A percentile compares a stretch with the other conserved stretches of the same genome.
Conservation (phyloP, 139 green algal species). For the Pedinophyceae sp. region DNA sequence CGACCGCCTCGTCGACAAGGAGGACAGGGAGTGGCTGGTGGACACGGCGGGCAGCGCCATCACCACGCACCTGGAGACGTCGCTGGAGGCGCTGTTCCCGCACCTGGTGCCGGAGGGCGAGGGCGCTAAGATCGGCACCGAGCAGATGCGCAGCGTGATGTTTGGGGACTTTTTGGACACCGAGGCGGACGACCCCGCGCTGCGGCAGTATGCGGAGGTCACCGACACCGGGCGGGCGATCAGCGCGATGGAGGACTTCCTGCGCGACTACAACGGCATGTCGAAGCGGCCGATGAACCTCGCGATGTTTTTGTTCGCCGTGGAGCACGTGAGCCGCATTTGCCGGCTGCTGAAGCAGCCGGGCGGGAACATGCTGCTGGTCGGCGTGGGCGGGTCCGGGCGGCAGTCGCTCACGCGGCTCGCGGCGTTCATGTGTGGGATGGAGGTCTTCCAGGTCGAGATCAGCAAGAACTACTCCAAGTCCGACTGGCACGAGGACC, state of each 20-base stretch:
- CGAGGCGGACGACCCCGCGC: conserved; percentile 12
- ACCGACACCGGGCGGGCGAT: conserved; percentile 14
- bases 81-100: conserved; percentile 15
- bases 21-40: conserved; percentile 33
- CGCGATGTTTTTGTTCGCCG: conserved; percentile 56
- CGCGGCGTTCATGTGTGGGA: conserved; percentile 43
- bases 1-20: conserved; percentile 47
- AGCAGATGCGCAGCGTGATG: conserved; percentile 49
- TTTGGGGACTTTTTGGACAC: conserved; percentile 55
- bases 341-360: conserved; percentile 46
- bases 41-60: conserved; percentile 15
- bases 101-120: conserved; percentile 15
- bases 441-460: conserved; percentile 60
- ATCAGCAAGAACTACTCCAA: conserved; percentile 55
- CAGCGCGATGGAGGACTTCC: conserved; percentile 42
- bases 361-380: conserved; percentile 52
- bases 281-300: conserved; percentile 62
- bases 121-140: conserved; percentile 4
- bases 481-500: conserved; percentile 53
- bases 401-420: conserved; percentile 46
- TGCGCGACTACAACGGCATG: conserved; percentile 47
- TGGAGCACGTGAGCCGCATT: conserved; percentile 55
- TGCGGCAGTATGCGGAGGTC: conserved; percentile 38
- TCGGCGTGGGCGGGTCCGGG: conserved; percentile 54
- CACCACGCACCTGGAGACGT: conserved; percentile 1